Conservation (phyloP, 108 stramenopile genomes). For the Cyclotella atomus region DNA sequence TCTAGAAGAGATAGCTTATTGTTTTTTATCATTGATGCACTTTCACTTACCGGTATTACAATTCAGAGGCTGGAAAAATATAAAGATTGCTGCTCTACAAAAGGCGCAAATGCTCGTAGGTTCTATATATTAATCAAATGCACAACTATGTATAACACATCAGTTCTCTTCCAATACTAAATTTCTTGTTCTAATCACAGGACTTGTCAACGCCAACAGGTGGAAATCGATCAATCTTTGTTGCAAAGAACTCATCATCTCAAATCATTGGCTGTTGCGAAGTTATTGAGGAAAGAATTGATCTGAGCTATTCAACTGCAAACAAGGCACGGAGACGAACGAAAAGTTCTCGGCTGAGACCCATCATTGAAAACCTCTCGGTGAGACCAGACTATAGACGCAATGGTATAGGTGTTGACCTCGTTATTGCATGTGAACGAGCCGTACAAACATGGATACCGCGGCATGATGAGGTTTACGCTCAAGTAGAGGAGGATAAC, state of each 20-base stretch:
- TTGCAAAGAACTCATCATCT: slow-evolving; percentile 23
- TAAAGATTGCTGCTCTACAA: slow-evolving; percentile 36
- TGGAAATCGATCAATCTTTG: slow-evolving; percentile 38
- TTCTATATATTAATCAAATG: background rate
- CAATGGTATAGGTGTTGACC: slow-evolving; percentile 31
- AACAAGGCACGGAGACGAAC: slow-evolving; percentile 19
- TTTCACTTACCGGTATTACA: background rate
- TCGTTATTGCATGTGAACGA: slow-evolving; percentile 32
- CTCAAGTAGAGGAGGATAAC: slow-evolving; percentile 45
- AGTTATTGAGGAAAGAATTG: slow-evolving; percentile 40
- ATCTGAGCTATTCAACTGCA: background rate
- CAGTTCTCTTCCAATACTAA: background rate
- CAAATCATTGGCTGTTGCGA: slow-evolving; percentile 45
- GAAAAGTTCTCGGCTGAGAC: slow-evolving; percentile 27
- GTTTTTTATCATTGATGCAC: background rate
- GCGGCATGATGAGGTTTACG: slow-evolving; percentile 32
- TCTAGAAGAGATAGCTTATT: background rate
- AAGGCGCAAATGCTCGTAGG: slow-evolving; percentile 38
- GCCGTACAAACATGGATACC: slow-evolving; percentile 35
- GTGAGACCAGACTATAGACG: slow-evolving; percentile 31
- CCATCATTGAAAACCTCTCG: slow-evolving; percentile 47
- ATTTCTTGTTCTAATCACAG: slow-evolving; percentile 9
- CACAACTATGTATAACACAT: background rate
- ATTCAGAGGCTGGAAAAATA: slow-evolving; percentile 36
- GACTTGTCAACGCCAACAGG: slow-evolving; percentile 29